These are phyloP conservation scores for Herpotrichia juniperi DNA, from an alignment of 2,329 filamentous ascomycete species.

Conservation along the genomic window DNA sequence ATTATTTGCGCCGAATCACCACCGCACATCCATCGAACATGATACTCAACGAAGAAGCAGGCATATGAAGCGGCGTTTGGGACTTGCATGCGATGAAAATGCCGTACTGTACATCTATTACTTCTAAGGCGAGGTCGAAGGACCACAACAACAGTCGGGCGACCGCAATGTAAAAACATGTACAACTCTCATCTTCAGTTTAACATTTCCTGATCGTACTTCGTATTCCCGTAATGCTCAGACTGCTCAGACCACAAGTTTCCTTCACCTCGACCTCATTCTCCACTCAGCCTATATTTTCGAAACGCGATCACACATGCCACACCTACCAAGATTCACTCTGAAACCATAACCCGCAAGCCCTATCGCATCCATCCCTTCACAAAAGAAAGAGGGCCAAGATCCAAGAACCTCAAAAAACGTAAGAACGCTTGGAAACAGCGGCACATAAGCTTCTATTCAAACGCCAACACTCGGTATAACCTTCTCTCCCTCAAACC, in stretches of 20 bases:
- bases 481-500: not conserved
- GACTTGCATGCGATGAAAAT: not conserved
- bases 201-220: too few species aligned
- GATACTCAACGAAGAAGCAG: not conserved
- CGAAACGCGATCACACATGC: not conserved
- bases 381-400: not conserved
- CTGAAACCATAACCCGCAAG: too few species aligned
- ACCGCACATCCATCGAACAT: not conserved
- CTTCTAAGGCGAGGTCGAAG: not conserved
- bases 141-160: not conserved
- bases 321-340: not conserved
- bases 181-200: constrained; percentile 2
- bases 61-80: constrained; percentile 2
- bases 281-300: not conserved
- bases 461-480: not conserved
- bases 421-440: not conserved
- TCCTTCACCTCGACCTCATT: not conserved
- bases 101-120: not conserved
- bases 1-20: not conserved
- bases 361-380: too few species aligned
- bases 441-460: not conserved
- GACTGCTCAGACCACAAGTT: constrained; percentile 2
- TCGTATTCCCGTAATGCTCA: too few species aligned
- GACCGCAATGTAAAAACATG: not conserved
- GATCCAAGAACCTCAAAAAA: not conserved